A percentile compares a stretch with the other conserved stretches of the same genome.
These are phyloP conservation scores for Wallacemonas collosoma DNA, from an alignment of 208 protist genomes.

Conservation along the genomic window DNA sequence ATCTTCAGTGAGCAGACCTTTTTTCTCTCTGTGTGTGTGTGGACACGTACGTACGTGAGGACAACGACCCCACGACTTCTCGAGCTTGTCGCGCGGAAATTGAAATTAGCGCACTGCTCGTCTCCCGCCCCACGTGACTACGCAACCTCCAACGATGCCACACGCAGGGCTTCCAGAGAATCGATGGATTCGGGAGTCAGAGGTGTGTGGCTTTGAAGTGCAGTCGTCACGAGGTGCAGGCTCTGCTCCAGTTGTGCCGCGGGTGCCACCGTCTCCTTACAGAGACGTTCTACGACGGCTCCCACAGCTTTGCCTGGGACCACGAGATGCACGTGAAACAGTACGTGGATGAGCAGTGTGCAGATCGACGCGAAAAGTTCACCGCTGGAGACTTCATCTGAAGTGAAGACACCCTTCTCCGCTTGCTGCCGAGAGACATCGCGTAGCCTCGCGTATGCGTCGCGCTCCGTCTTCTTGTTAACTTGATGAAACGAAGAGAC, in stretches of 20 bases:
- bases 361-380: conserved; percentile 52
- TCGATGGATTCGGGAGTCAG: conserved; percentile 24
- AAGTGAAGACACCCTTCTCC: conserved; percentile 24
- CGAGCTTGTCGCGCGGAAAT: no score
- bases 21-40: no score
- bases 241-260: conserved; percentile 27
- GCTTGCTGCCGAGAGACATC: conserved; percentile 28
- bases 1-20: no score
- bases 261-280: conserved; percentile 29
- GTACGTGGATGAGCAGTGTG: conserved; percentile 47
- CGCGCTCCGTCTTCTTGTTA: conserved; percentile 75
- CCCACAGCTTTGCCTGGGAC: conserved; percentile 63
- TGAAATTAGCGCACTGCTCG: no score
- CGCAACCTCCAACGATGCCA: conserved; percentile 21
- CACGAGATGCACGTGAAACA: conserved; percentile 57
- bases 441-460: conserved; percentile 42
- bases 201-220: conserved; percentile 35
- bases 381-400: conserved; percentile 41
- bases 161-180: conserved; percentile 44
- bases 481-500: conserved; percentile 64
- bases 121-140: background rate
- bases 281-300: conserved; percentile 49
- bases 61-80: no score
- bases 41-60: no score
- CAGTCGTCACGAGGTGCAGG: conserved; percentile 38